These are phyloP conservation scores for Calonectria naviculata DNA, from an alignment of 2,329 filamentous ascomycete genomes.

Conservation along the genomic window DNA sequence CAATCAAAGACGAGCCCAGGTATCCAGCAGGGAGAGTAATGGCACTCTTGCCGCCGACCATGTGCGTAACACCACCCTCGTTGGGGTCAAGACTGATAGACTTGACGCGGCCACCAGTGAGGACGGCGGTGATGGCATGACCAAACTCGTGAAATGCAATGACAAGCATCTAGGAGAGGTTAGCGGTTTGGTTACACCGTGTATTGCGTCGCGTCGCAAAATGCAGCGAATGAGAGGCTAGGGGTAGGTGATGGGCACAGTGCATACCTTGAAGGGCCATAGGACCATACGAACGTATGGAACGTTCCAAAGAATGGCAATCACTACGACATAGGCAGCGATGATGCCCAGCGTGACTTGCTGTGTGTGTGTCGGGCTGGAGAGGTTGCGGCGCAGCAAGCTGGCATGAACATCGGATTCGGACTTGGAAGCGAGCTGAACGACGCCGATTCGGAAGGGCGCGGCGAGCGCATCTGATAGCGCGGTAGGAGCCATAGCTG, in stretches of 20 bases:
- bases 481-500: constrained; percentile 34
- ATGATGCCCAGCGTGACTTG: constrained; percentile 78
- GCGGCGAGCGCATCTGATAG: constrained; percentile 24
- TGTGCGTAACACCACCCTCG: constrained; percentile 83
- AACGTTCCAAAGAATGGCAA: constrained; percentile 83
- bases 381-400: constrained; percentile 63
- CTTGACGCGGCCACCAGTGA: constrained; percentile 79
- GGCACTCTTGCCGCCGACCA: constrained; percentile 77
- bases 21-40: constrained; percentile 83
- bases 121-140: constrained; percentile 78
- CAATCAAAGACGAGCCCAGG: constrained; percentile 80
- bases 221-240: background rate
- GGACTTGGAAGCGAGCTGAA: constrained; percentile 19
- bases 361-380: constrained; percentile 74
- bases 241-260: background rate
- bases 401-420: constrained; percentile 24
- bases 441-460: constrained; percentile 29
- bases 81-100: constrained; percentile 81
- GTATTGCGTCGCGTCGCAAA: background rate
- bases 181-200: background rate
- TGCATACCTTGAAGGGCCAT: constrained; percentile 81
- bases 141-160: constrained; percentile 87
- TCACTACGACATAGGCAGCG: constrained; percentile 76
- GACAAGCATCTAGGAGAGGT: constrained; percentile 74
- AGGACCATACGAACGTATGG: constrained; percentile 80